Evolutionary conservation across 495 filamentous ascomycete genomes (phyloP).

Genomic region (Podospora australis): DNA sequence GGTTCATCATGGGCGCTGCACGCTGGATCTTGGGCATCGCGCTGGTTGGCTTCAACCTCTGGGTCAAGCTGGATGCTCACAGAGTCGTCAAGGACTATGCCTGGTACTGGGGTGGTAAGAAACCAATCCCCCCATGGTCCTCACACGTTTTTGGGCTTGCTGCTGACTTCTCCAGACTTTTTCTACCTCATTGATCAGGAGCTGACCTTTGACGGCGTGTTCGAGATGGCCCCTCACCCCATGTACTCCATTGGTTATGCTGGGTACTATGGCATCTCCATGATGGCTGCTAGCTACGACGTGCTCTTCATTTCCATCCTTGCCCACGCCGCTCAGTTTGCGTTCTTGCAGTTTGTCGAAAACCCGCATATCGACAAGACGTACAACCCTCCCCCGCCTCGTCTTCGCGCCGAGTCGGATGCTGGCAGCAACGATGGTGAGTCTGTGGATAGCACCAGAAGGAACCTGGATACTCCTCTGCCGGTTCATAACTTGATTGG

Average conservation of each 20-base stretch:
- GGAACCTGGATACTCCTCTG: slow-evolving; percentile 37
- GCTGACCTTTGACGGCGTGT: slow-evolving; percentile 95
- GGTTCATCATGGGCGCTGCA: slow-evolving; percentile 54
- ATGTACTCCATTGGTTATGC: slow-evolving; percentile 99
- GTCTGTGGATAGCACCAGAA: slow-evolving; percentile 9
- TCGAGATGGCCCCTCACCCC: slow-evolving; percentile 97
- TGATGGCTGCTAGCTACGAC: slow-evolving; percentile 96
- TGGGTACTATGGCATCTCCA: slow-evolving; percentile 97
- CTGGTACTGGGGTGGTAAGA: slow-evolving; percentile 85
- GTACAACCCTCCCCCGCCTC: slow-evolving; percentile 83
- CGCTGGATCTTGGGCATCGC: slow-evolving; percentile 78
- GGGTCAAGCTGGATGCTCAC: slow-evolving; percentile 98
- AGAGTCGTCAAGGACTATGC: slow-evolving; percentile 99
- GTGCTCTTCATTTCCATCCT: slow-evolving; percentile 93
- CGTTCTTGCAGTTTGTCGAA: slow-evolving; percentile 82
- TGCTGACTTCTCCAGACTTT: slow-evolving; percentile 54
- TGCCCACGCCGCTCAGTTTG: slow-evolving; percentile 91
- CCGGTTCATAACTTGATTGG: slow-evolving; percentile 77
- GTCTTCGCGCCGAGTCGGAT: slow-evolving; percentile 45
- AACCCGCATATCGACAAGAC: slow-evolving; percentile 98
- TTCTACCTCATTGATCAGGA: slow-evolving; percentile 98
- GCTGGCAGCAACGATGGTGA: slow-evolving; percentile 28
- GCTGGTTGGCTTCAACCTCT: slow-evolving; percentile 91
- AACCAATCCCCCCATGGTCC: not conserved
- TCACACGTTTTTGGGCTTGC: not conserved